phyloP scores from a whole-genome alignment of 306 rosid genomes.

The Cucurbita moschata region DNA sequence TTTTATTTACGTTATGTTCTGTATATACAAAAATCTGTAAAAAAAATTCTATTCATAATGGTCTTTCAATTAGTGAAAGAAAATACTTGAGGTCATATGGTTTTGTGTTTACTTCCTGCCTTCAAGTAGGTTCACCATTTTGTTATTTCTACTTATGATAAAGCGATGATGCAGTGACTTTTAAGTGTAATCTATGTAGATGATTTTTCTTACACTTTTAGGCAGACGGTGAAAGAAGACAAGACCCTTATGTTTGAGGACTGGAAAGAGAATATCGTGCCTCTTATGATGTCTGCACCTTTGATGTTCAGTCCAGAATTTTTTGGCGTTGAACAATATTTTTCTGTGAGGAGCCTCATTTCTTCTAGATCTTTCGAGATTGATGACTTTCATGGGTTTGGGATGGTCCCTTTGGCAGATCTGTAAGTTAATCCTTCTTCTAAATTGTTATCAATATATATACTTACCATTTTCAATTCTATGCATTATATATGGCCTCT shows the following conservation, averaged over 20 bases:
- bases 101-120: background rate
- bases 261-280: conserved; percentile 66
- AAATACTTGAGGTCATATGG: background rate
- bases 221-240: conserved; percentile 67
- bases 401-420: conserved; percentile 94
- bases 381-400: conserved; percentile 67
- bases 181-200: background rate
- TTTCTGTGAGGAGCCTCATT: conserved; percentile 60
- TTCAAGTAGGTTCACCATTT: background rate
- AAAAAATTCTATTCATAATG: background rate
- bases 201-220: conserved; percentile 25
- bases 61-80: background rate
- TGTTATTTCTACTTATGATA: background rate
- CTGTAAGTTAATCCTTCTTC: conserved; percentile 42
- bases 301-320: conserved; percentile 24
- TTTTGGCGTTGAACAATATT: conserved; percentile 44
- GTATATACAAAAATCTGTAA: background rate
- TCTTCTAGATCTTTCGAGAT: conserved; percentile 61
- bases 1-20: background rate
- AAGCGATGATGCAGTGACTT: background rate
- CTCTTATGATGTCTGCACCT: conserved; percentile 34
- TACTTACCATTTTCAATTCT: background rate
- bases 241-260: conserved; percentile 47
- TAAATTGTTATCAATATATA: background rate
- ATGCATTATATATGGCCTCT: background rate